Percentiles rank a stretch among this genome's conserved stretches.
Evolutionary conservation across 2,329 filamentous ascomycete genomes (phyloP).

Genomic region (Colletotrichum sp.): DNA sequence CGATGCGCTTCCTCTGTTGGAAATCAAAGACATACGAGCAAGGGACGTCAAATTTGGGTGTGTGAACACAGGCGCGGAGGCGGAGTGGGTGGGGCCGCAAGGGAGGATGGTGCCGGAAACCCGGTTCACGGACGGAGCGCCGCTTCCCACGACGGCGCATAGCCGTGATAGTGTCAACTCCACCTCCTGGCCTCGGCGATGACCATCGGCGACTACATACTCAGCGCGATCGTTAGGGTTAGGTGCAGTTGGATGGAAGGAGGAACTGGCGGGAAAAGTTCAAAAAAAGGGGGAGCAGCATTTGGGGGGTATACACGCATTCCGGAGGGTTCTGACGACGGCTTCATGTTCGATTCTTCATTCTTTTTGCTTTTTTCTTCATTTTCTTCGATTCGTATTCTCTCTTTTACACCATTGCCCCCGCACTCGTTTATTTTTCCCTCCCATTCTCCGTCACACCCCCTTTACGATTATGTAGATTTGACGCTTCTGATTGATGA

Average conservation of each 20-base stretch:
- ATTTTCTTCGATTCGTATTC: neutral
- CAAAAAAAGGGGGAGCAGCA: neutral
- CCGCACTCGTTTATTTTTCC: neutral
- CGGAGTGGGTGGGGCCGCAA: slow-evolving; percentile 7
- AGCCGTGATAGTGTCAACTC: neutral
- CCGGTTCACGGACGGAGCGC: neutral
- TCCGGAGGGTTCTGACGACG: neutral
- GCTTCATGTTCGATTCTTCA: neutral
- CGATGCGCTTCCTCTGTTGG: neutral
- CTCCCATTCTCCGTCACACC: neutral
- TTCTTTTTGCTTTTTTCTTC: neutral
- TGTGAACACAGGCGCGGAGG: neutral
- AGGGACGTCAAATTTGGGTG: slow-evolving; percentile 3
- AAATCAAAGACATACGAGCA: neutral
- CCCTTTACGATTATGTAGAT: neutral
- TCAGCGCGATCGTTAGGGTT: neutral
- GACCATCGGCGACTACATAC: neutral
- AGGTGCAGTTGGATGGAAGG: neutral
- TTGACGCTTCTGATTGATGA: neutral
- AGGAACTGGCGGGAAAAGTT: neutral
- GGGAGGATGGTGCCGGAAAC: neutral
- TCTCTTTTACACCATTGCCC: neutral
- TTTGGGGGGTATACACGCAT: neutral
- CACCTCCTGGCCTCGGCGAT: neutral
- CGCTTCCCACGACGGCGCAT: neutral